Percentiles rank a stretch among this genome's conserved stretches.
Evolutionary conservation across 441 rosid genomes (phyloP).

Genomic region (Pelargonium cotyledonis): DNA sequence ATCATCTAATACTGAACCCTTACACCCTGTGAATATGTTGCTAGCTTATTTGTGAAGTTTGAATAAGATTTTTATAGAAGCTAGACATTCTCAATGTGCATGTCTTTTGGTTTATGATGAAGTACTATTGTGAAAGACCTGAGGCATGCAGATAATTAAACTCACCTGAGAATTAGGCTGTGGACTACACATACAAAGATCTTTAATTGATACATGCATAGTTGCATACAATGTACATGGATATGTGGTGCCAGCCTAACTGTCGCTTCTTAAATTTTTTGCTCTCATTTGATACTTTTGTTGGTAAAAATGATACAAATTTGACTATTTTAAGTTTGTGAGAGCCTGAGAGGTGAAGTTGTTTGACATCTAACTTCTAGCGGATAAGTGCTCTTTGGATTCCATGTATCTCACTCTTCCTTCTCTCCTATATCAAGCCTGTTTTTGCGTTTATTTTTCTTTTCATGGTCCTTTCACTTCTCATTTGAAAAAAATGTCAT

Average conservation of each 20-base stretch:
- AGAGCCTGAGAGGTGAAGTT: background rate
- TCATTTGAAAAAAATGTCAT: background rate
- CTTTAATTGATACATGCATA: background rate
- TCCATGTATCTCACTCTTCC: background rate
- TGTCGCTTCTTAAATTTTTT: background rate
- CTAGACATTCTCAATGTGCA: background rate
- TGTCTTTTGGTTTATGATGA: background rate
- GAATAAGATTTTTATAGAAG: background rate
- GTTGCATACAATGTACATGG: no score
- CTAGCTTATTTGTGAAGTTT: background rate
- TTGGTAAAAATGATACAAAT: background rate
- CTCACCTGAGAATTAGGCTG: background rate
- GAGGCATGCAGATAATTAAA: background rate
- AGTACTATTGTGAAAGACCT: background rate
- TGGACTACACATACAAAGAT: background rate
- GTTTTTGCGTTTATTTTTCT: background rate
- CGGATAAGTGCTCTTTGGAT: background rate
- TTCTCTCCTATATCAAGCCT: background rate
- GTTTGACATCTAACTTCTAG: background rate
- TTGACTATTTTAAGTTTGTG: background rate
- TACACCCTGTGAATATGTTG: background rate
- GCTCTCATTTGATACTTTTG: background rate
- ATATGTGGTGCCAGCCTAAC: background rate
- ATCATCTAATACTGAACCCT: background rate
- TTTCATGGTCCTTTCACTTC: background rate